A percentile compares a stretch with the other conserved stretches of the same genome.
Conservation (phyloP, 2,329 filamentous ascomycete genomes). For the Verruconis gallopava region DNA sequence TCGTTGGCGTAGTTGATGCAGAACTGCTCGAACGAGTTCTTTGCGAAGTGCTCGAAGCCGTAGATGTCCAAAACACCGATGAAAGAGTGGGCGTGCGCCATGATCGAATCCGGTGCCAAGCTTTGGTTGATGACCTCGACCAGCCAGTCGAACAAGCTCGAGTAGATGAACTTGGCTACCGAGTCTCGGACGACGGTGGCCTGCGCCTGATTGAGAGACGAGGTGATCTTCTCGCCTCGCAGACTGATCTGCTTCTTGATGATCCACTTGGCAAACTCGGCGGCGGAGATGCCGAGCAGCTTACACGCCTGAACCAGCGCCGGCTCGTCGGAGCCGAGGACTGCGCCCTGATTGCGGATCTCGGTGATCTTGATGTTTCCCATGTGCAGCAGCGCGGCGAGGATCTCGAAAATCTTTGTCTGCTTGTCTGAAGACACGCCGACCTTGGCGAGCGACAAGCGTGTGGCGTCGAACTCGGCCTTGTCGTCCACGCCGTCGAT, state of each 20-base stretch:
- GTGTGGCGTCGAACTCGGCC: constrained; percentile 81
- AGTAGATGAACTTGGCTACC: constrained; percentile 97
- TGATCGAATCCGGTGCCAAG: constrained; percentile 75
- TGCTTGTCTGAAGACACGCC: constrained; percentile 67
- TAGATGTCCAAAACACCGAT: constrained; percentile 99
- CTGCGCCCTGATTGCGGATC: constrained; percentile 67
- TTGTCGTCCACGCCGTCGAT: constrained; percentile 96
- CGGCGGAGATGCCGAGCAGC: constrained; percentile 75
- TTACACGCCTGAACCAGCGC: constrained; percentile 68
- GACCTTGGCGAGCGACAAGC: constrained; percentile 74
- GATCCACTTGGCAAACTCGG: constrained; percentile 91
- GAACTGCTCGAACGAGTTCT: constrained; percentile 99
- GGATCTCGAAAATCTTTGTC: constrained; percentile 71
- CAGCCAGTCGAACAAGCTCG: constrained; percentile 95
- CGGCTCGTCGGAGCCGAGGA: constrained; percentile 67
- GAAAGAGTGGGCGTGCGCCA: constrained; percentile 73
- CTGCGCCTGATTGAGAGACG: constrained; percentile 86
- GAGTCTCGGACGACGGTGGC: constrained; percentile 91
- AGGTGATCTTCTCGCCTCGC: constrained; percentile 92
- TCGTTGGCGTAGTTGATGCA: constrained; percentile 99
- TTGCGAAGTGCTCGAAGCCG: constrained; percentile 97
- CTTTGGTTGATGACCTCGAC: constrained; percentile 94
- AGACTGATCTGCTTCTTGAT: constrained; percentile 98
- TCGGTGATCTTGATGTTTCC: constrained; percentile 95
- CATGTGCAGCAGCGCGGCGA: constrained; percentile 83